These are phyloP conservation scores for Funneliformis caledonium DNA, from an alignment of 371 early-diverging fungal species.

Conservation along the genomic window DNA sequence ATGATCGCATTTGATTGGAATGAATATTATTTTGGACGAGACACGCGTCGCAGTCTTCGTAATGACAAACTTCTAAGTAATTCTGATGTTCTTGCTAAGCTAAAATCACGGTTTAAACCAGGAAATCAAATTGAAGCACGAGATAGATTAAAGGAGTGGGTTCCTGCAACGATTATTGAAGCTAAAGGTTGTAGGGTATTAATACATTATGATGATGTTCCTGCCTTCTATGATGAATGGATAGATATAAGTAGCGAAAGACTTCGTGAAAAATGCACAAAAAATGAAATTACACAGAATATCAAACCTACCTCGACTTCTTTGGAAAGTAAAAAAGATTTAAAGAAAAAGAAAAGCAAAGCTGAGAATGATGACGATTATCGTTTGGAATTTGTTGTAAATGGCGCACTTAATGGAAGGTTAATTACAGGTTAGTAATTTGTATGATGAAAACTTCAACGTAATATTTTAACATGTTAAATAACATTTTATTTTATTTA, in stretches of 20 bases:
- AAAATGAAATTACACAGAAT: conserved; percentile 2
- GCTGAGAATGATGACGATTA: not conserved
- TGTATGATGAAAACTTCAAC: not conserved
- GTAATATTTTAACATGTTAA: not conserved
- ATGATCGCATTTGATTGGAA: conserved; percentile 25
- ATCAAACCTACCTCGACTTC: not conserved
- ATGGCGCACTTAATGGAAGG: not conserved
- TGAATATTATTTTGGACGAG: conserved; percentile 34
- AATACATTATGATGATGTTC: conserved; percentile 55
- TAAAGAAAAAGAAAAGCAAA: conserved; percentile 3
- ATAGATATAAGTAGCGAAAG: conserved; percentile 52
- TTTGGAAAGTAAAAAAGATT: not conserved
- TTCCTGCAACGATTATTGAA: conserved; percentile 12
- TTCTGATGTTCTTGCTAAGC: conserved; percentile 2
- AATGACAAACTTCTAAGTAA: conserved; percentile 8
- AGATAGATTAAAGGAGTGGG: conserved; percentile 37
- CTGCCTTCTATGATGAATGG: conserved; percentile 56
- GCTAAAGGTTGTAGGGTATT: conserved; percentile 44
- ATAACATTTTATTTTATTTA: not conserved
- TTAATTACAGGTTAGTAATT: not conserved
- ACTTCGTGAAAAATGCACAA: conserved; percentile 28
- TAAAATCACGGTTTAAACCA: conserved; percentile 28
- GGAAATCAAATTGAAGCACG: conserved; percentile 36
- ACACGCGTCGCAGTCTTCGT: conserved; percentile 26
- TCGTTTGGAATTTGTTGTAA: conserved; percentile 29